Percentiles rank a stretch among this genome's conserved stretches.
Conservation (phyloP, 2,329 filamentous ascomycete species). For the Plenodomus biglobosus region DNA sequence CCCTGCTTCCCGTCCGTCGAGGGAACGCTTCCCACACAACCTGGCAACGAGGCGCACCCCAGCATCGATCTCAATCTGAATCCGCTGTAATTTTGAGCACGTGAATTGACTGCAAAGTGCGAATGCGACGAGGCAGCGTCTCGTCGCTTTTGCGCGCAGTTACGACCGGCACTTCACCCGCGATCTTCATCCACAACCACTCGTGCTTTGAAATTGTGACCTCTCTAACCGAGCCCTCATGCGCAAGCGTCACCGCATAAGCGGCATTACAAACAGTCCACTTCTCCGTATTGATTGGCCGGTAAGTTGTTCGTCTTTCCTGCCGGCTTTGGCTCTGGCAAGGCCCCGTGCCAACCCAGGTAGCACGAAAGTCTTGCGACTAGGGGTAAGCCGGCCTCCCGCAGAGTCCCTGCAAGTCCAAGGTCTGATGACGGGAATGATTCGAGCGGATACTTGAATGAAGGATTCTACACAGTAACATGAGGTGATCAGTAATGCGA, state of each 20-base stretch:
- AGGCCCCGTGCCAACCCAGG: slow-evolving; percentile 36
- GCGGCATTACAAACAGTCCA: slow-evolving; percentile 36
- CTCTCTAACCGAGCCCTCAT: slow-evolving; percentile 37
- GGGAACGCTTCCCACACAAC: slow-evolving; percentile 28
- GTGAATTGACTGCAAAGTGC: slow-evolving; percentile 7
- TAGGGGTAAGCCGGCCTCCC: slow-evolving; percentile 36
- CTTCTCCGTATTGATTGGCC: slow-evolving; percentile 30
- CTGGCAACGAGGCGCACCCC: slow-evolving; percentile 22
- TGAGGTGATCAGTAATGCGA: slow-evolving; percentile 43
- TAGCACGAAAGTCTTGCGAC: slow-evolving; percentile 23
- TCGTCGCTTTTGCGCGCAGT: slow-evolving; percentile 13
- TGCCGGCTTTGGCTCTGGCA: slow-evolving; percentile 37
- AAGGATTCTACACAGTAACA: slow-evolving; percentile 38
- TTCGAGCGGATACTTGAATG: slow-evolving; percentile 36
- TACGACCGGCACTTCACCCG: slow-evolving; percentile 26
- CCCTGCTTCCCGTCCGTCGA: slow-evolving; percentile 40
- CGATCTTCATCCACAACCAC: slow-evolving; percentile 13
- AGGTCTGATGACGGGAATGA: slow-evolving; percentile 22
- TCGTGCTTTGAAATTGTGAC: slow-evolving; percentile 38
- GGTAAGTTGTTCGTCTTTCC: slow-evolving; percentile 16
- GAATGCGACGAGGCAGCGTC: slow-evolving; percentile 20
- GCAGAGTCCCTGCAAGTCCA: slow-evolving; percentile 30
- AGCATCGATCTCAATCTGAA: slow-evolving; percentile 13
- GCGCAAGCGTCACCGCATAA: slow-evolving; percentile 45
- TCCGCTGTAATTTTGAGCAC: slow-evolving; percentile 11